Evolutionary conservation across 75 land plant genomes (phyloP), one percentile per base, ranked within the genome.

Genomic region (Selaginella tamariscina): DNA sequence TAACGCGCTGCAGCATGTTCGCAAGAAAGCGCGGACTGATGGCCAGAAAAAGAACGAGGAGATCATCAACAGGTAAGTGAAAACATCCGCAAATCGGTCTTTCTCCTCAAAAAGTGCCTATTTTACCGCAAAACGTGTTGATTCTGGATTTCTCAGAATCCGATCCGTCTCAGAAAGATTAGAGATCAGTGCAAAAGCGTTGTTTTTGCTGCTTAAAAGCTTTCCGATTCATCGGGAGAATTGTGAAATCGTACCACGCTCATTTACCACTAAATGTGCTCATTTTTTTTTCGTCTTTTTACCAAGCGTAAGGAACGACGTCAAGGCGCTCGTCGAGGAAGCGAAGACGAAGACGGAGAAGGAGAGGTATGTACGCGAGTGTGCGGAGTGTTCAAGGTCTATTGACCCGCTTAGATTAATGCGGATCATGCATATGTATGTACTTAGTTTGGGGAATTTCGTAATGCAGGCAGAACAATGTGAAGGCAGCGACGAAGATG

Each of bases 1-100:
- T 60, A 71, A 78, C 28, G 86, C 88, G 31, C 64, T 88, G 33
- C 80, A 85, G 20, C 83, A 81, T 75, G 79, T 88, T 68, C 81
- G 65, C 27, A 80, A 85, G 65, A 88, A 83, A 27, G 82, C 91
- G 23, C 85, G 77, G 5, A 85, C 72, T 70, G 91, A 88, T 31
- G 88, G 80, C 2, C 88, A 83, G 75, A 85, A 79, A 82, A 85
- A 77, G 78, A 85, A 65, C 2, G 83, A 85, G 69, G 84, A 88
- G 72, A 83, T 82, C 0, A 77, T 88, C 31, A 75, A 74, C 1
- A 81, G 82, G 91, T 88, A 24, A 67, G 24, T 24, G 0, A 65
- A 27, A 13, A n/a, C n/a, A n/a, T n/a, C n/a, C n/a, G n/a, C n/a
- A n/a, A n/a, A n/a, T n/a, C n/a, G n/a, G n/a, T n/a, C n/a, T n/a